These are phyloP conservation scores for Tylopilus sp. DNA, from an alignment of 768 basidiomycete species.

Conservation along the genomic window DNA sequence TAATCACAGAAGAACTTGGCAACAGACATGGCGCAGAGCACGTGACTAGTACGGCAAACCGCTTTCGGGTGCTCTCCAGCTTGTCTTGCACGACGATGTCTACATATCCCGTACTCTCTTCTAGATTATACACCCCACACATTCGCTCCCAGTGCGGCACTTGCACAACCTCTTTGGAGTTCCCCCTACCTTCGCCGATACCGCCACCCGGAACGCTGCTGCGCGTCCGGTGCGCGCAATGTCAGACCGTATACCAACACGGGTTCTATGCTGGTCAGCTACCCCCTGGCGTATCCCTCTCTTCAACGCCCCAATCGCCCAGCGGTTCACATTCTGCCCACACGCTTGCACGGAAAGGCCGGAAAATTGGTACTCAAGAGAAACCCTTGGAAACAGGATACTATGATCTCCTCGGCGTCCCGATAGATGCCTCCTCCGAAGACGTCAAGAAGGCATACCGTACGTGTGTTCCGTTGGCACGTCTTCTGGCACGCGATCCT, in stretches of 20 bases:
- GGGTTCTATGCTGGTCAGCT: slow-evolving; percentile 67
- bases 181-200: slow-evolving; percentile 56
- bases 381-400: slow-evolving; percentile 87
- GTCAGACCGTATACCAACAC: slow-evolving; percentile 56
- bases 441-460: slow-evolving; percentile 93
- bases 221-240: slow-evolving; percentile 67
- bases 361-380: slow-evolving; percentile 88
- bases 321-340: slow-evolving; percentile 20
- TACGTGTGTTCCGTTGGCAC: slow-evolving; percentile 29
- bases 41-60: slow-evolving; percentile 16
- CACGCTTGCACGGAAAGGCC: slow-evolving; percentile 40
- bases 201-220: slow-evolving; percentile 59
- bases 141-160: slow-evolving; percentile 58
- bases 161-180: slow-evolving; percentile 61
- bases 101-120: slow-evolving; percentile 50
- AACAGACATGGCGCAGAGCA: not conserved
- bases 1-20: too few species aligned
- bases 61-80: slow-evolving; percentile 1
- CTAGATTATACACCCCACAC: slow-evolving; percentile 65
- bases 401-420: slow-evolving; percentile 80
- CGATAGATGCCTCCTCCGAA: slow-evolving; percentile 70
- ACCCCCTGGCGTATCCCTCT: slow-evolving; percentile 24
- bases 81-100: slow-evolving; percentile 37
- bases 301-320: slow-evolving; percentile 13
- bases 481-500: not conserved